phyloP scores from a whole-genome alignment of 2,329 filamentous ascomycete genomes.

The Colletotrichum paranaense region DNA sequence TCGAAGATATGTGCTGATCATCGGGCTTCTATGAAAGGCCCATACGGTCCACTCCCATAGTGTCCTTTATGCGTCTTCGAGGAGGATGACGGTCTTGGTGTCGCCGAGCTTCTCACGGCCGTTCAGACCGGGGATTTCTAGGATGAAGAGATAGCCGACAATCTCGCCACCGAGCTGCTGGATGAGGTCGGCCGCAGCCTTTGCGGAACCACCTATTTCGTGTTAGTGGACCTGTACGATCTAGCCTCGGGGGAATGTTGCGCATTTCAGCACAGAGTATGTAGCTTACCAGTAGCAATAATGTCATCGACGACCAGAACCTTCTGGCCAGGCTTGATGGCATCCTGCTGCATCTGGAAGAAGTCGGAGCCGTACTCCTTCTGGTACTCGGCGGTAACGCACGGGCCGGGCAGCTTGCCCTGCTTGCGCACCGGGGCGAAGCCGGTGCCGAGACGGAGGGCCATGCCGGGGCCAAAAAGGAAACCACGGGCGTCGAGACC shows the following conservation, averaged over 20 bases:
- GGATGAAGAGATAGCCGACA: constrained; percentile 92
- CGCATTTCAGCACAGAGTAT: not conserved
- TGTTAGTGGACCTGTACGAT: constrained; percentile 18
- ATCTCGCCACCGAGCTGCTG: constrained; percentile 87
- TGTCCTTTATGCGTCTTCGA: constrained; percentile 64
- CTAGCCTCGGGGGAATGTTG: constrained; percentile 27
- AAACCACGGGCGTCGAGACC: constrained; percentile 96
- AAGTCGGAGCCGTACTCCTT: constrained; percentile 97
- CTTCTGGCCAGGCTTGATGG: constrained; percentile 86
- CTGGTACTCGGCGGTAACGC: constrained; percentile 85
- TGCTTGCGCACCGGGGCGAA: constrained; percentile 96
- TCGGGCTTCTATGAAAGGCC: not conserved
- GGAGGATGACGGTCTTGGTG: constrained; percentile 81
- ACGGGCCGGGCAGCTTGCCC: constrained; percentile 94
- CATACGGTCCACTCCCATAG: not conserved
- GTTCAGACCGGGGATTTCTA: constrained; percentile 94
- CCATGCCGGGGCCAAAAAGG: constrained; percentile 91
- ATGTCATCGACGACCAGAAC: constrained; percentile 97
- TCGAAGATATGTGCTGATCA: not conserved
- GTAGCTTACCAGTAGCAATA: constrained; percentile 88
- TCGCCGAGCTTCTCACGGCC: constrained; percentile 89
- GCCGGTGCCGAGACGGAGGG: constrained; percentile 81
- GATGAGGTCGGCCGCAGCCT: constrained; percentile 87
- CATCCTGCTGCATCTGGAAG: constrained; percentile 94
- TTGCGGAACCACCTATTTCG: constrained; percentile 83